Percentiles rank a stretch among this genome's conserved stretches.
Conservation (phyloP, 139 green algal genomes). For the Picochlorum sp. region DNA sequence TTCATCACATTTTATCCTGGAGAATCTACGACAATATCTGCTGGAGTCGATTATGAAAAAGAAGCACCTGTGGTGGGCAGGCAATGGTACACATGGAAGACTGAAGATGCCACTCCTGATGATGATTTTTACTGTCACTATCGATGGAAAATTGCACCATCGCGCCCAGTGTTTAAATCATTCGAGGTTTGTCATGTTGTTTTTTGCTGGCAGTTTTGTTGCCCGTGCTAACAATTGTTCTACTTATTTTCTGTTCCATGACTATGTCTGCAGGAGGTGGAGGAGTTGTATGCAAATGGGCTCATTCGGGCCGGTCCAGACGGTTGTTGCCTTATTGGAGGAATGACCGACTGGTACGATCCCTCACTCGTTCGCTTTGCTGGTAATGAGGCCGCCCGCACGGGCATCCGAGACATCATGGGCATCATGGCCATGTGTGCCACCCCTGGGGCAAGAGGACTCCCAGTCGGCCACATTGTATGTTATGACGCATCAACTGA, state of each 20-base stretch:
- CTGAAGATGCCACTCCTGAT: conserved; percentile 1
- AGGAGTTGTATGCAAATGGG: not conserved
- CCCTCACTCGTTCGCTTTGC: conserved; percentile 1
- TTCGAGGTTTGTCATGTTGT: no score
- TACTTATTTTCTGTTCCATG: no score
- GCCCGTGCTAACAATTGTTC: no score
- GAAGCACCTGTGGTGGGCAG: conserved; percentile 61
- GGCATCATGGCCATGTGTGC: conserved; percentile 3
- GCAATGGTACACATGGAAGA: conserved; percentile 76
- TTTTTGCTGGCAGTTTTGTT: no score
- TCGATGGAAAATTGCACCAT: conserved; percentile 5
- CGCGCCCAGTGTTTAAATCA: not conserved
- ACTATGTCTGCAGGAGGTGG: no score
- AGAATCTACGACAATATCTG: conserved; percentile 25
- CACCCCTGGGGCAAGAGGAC: not conserved
- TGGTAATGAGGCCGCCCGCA: conserved; percentile 6
- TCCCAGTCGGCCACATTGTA: conserved; percentile 14
- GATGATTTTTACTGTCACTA: not conserved
- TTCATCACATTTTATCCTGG: conserved; percentile 70
- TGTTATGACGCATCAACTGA: not conserved
- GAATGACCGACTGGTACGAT: conserved; percentile 6
- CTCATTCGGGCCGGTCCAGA: conserved; percentile 6
- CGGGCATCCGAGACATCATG: not conserved
- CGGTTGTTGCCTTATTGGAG: not conserved
- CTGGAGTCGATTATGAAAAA: conserved; percentile 50